A percentile compares a stretch with the other conserved stretches of the same genome.
phyloP scores from a whole-genome alignment of 225 moss, liverwort and hornwort species.

The Ulota crispa region DNA sequence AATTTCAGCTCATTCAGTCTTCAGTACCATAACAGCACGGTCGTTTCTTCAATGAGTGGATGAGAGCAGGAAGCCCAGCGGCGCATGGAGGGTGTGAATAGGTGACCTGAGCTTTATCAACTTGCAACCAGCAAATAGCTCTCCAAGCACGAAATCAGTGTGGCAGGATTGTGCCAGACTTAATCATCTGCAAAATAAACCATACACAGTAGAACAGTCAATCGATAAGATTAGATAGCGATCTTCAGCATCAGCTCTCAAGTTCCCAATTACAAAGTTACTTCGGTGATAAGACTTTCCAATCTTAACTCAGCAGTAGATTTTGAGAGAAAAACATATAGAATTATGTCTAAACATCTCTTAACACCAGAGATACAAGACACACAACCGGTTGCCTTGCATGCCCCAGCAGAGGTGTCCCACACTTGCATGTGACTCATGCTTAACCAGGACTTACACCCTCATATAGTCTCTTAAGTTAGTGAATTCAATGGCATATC shows the following conservation, averaged over 20 bases:
- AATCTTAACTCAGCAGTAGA: background rate
- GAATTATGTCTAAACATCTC: background rate
- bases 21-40: background rate
- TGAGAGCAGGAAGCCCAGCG: background rate
- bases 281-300: background rate
- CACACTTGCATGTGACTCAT: background rate
- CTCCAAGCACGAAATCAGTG: background rate
- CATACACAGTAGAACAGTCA: background rate
- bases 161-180: background rate
- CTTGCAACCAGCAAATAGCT: background rate
- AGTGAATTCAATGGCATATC: too few relatives aligned
- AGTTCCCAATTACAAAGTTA: background rate
- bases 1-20: background rate
- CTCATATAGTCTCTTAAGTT: background rate
- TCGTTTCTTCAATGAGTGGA: background rate
- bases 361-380: background rate
- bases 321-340: background rate
- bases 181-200: conserved; percentile 17
- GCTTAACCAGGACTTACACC: background rate
- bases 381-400: background rate
- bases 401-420: background rate
- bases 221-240: background rate
- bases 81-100: background rate
- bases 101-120: conserved; percentile 5
- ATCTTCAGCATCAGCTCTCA: conserved; percentile 10